Evolutionary conservation across 805 yeast genomes (phyloP).

Genomic region (Wickerhamomyces chaumierensis): DNA sequence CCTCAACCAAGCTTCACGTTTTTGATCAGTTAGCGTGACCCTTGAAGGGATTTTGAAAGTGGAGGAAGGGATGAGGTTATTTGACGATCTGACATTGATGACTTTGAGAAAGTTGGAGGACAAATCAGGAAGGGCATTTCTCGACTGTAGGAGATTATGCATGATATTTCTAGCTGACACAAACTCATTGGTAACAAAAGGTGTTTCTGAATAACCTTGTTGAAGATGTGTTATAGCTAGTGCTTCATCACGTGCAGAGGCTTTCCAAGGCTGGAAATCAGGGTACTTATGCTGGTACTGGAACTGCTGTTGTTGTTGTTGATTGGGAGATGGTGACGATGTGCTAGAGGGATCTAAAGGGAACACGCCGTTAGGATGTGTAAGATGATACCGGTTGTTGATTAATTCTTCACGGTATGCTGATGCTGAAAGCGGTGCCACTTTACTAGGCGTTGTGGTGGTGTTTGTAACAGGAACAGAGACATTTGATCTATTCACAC

Average conservation of each 20-base stretch:
- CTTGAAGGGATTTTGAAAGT: constrained; percentile 76
- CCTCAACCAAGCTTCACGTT: constrained; percentile 74
- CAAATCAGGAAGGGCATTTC: constrained; percentile 33
- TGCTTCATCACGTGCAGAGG: constrained; percentile 40
- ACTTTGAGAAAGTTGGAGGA: constrained; percentile 36
- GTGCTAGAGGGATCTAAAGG: constrained; percentile 20
- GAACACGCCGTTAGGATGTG: constrained; percentile 22
- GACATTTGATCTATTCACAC: not conserved
- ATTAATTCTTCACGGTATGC: constrained; percentile 16
- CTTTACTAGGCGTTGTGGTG: not conserved
- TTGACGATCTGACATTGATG: constrained; percentile 32
- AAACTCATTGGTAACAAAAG: constrained; percentile 54
- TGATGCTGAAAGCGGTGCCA: not conserved
- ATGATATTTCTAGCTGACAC: constrained; percentile 56
- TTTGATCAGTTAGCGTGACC: constrained; percentile 81
- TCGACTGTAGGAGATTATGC: constrained; percentile 18
- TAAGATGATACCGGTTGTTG: constrained; percentile 20
- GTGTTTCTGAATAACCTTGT: constrained; percentile 60
- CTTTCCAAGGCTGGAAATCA: constrained; percentile 65
- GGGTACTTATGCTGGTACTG: constrained; percentile 33
- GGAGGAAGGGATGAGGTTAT: constrained; percentile 34
- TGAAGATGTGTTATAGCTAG: constrained; percentile 46
- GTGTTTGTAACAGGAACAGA: not conserved
- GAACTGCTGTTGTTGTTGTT: constrained; percentile 3
- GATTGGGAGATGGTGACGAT: too few relatives aligned